Conservation (phyloP, 805 yeast species). For the Candida nonsorbophila region DNA sequence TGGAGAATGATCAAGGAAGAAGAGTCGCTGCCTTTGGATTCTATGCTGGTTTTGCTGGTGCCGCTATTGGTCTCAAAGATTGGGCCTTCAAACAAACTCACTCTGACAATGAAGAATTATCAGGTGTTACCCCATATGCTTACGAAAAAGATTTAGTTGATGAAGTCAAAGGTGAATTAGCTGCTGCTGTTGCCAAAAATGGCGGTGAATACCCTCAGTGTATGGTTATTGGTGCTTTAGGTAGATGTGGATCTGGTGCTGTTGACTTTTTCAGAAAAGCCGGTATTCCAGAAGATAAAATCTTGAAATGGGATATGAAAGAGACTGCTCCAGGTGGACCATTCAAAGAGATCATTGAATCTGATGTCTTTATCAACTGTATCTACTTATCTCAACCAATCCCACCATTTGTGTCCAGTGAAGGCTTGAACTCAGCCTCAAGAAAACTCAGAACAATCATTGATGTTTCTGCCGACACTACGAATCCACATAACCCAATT, state of each 20-base stretch:
- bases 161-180: conserved; percentile 61
- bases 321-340: conserved; percentile 98
- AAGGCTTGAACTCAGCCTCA: conserved; percentile 54
- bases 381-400: conserved; percentile 91
- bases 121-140: conserved; percentile 77
- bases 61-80: conserved; percentile 90
- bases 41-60: conserved; percentile 99
- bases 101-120: conserved; percentile 60
- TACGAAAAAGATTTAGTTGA: conserved; percentile 64
- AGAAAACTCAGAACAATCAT: conserved; percentile 90
- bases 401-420: conserved; percentile 79
- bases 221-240: conserved; percentile 92
- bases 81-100: conserved; percentile 90
- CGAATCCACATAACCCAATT: conserved; percentile 96
- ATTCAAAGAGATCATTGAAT: conserved; percentile 80
- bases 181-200: conserved; percentile 49
- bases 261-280: conserved; percentile 72
- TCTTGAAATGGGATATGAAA: conserved; percentile 92
- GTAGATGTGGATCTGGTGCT: conserved; percentile 99
- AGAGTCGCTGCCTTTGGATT: conserved; percentile 99
- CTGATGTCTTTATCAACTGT: conserved; percentile 93
- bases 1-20: conserved; percentile 91
- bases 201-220: conserved; percentile 71
- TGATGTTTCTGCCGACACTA: conserved; percentile 98
- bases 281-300: conserved; percentile 83